Evolutionary conservation across 768 basidiomycete species (phyloP).

Genomic region (Coprinopsis sp.): DNA sequence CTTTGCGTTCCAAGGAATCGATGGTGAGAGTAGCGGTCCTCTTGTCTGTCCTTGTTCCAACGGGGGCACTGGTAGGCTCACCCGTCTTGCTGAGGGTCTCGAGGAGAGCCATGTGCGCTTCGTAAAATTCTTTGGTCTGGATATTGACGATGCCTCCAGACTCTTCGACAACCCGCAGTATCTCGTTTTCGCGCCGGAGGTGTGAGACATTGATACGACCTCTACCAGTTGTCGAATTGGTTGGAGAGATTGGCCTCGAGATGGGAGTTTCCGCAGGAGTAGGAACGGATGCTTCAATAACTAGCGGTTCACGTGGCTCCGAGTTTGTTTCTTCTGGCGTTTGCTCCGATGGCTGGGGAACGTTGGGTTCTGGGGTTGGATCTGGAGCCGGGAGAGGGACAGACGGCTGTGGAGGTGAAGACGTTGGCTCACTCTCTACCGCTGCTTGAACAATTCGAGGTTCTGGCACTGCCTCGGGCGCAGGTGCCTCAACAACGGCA

Average conservation of each 20-base stretch:
- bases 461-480: too few species aligned
- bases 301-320: too few species aligned
- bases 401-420: too few species aligned
- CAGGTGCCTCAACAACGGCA: too few species aligned
- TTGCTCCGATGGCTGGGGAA: too few species aligned
- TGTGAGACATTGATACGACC: conserved; percentile 67
- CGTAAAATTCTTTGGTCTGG: conserved; percentile 64
- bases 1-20: conserved; percentile 56
- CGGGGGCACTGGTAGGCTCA: conserved; percentile 66
- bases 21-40: conserved; percentile 61
- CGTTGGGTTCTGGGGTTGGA: too few species aligned
- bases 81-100: conserved; percentile 52
- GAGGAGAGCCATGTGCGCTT: conserved; percentile 61
- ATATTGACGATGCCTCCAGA: conserved; percentile 65
- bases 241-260: background rate
- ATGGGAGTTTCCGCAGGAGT: background rate
- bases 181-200: conserved; percentile 76
- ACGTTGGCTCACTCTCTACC: too few species aligned
- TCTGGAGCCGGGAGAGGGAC: too few species aligned
- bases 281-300: background rate
- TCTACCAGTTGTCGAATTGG: conserved; percentile 6
- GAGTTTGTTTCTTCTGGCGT: too few species aligned
- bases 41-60: conserved; percentile 67
- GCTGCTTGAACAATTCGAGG: too few species aligned
- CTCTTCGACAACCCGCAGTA: conserved; percentile 59